A percentile compares a stretch with the other conserved stretches of the same genome.
Conservation (phyloP, 106 monocot genomes). For the Chionographis japonica region DNA sequence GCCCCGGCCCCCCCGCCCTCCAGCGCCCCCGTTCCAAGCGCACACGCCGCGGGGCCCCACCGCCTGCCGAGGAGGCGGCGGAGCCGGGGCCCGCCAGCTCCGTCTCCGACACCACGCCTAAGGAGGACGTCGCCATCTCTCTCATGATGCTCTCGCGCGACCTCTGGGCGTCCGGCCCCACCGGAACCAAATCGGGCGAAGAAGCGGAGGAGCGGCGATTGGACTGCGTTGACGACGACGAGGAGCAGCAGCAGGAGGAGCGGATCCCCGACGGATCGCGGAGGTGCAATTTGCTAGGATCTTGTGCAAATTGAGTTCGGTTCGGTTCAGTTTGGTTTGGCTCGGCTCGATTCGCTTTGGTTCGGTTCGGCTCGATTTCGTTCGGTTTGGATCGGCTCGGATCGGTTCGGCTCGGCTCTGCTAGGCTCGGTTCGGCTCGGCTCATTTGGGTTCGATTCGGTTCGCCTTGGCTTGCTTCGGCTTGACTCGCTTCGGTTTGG, state of each 20-base stretch:
- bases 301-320: no score
- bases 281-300: neutral
- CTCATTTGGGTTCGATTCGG: no score
- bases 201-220: neutral
- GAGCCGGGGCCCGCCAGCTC: conserved; percentile 49
- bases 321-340: no score
- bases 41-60: conserved; percentile 33
- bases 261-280: neutral
- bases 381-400: no score
- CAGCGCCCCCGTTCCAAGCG: no score
- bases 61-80: conserved; percentile 14
- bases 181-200: neutral
- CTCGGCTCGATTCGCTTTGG: no score
- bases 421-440: no score
- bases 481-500: no score
- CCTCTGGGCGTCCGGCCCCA: conserved; percentile 25
- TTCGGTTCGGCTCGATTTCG: no score
- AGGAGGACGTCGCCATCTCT: conserved; percentile 64
- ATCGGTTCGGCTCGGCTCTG: no score
- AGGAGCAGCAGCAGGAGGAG: neutral
- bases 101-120: conserved; percentile 45
- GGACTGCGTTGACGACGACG: neutral
- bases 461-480: no score
- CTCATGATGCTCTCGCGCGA: conserved; percentile 78
- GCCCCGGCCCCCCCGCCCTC: conserved; percentile 22